Evolutionary conservation across 2,329 filamentous ascomycete species (phyloP), one percentile per base, ranked within the genome.

Genomic region (Aspergillus awamori): DNA sequence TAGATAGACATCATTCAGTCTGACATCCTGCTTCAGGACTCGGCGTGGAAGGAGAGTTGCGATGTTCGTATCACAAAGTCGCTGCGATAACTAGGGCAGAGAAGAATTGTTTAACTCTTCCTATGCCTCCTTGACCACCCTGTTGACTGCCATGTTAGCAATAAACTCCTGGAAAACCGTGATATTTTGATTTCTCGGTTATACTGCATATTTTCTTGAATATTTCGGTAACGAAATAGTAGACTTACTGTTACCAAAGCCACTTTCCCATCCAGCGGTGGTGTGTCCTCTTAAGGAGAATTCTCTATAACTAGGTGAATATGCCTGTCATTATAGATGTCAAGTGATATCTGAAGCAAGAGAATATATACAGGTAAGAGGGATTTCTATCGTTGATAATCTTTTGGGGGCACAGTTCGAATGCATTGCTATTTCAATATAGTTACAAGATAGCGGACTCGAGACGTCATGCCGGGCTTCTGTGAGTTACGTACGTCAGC

Each of bases 291-390:
- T 17, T n/a, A 45, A 45, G 39, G 7, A 17, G 56, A 75, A 76
- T 28, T 67, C 63, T n/a, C 58, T 62, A 57, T 68, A 20, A 20
- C 20, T 20, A 68, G 3, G 69, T 74, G 39, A 74, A 63, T 20
- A 72, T 20, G 7, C 69, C 70, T 5, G 67, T 60, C 69, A 75
- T 75, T 11, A 20, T 45, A 5, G 20, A 24, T 45, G 41, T 24
- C 20, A 13, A 45, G 13, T 6, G 11, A 17, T 45, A 45, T 45
- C 11, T 5, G 4, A 13, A 36, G 17, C 8, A 45, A 45, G 17
- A 45, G 8, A 22, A 4, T 2, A 22, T 15, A 10, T 24, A 13
- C 24, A 45, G 4, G 13, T 45, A 22, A 45, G 20, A 43, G 8
- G 17, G 8, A 43, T 11, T 4, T 22, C 41, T 4, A 22, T 22